These are phyloP conservation scores for Aspergillus piperis DNA, from an alignment of 2,329 filamentous ascomycete genomes.

Conservation along the genomic window DNA sequence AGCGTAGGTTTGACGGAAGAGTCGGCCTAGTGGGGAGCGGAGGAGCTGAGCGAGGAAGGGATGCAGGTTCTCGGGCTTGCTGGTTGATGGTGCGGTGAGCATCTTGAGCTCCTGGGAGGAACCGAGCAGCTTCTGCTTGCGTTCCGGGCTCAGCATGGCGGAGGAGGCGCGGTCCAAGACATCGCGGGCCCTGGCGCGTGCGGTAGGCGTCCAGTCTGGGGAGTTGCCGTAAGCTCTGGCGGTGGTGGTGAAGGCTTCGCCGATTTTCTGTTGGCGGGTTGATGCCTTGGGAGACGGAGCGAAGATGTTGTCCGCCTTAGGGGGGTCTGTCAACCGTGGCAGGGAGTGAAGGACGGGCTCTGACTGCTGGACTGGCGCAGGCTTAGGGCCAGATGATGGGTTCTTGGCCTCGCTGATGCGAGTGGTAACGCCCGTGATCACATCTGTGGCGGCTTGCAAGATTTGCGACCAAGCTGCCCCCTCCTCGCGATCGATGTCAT, in stretches of 20 bases:
- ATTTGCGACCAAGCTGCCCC: slow-evolving; percentile 82
- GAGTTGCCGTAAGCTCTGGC: slow-evolving; percentile 51
- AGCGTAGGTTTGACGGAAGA: slow-evolving; percentile 71
- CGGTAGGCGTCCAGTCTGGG: slow-evolving; percentile 46
- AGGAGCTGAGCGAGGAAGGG: slow-evolving; percentile 52
- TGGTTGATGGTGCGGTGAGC: slow-evolving; percentile 36
- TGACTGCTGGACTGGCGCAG: slow-evolving; percentile 48
- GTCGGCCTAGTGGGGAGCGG: slow-evolving; percentile 59
- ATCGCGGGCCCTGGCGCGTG: slow-evolving; percentile 41
- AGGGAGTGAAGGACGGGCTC: slow-evolving; percentile 46
- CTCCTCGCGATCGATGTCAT: slow-evolving; percentile 80
- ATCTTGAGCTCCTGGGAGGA: slow-evolving; percentile 42
- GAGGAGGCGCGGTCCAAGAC: slow-evolving; percentile 42
- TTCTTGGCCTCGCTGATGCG: slow-evolving; percentile 67
- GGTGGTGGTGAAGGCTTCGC: slow-evolving; percentile 45
- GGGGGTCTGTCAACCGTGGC: slow-evolving; percentile 52
- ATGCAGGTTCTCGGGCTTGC: slow-evolving; percentile 53
- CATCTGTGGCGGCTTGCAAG: slow-evolving; percentile 66
- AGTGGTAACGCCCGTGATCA: slow-evolving; percentile 66
- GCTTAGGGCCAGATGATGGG: slow-evolving; percentile 36
- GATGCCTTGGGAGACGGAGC: slow-evolving; percentile 41
- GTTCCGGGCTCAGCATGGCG: slow-evolving; percentile 42
- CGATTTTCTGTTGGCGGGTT: slow-evolving; percentile 40
- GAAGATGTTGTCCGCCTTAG: slow-evolving; percentile 52
- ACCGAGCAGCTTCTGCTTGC: slow-evolving; percentile 40